Conservation (phyloP, 257 asterid species). For the Jacaranda mimosifolia region DNA sequence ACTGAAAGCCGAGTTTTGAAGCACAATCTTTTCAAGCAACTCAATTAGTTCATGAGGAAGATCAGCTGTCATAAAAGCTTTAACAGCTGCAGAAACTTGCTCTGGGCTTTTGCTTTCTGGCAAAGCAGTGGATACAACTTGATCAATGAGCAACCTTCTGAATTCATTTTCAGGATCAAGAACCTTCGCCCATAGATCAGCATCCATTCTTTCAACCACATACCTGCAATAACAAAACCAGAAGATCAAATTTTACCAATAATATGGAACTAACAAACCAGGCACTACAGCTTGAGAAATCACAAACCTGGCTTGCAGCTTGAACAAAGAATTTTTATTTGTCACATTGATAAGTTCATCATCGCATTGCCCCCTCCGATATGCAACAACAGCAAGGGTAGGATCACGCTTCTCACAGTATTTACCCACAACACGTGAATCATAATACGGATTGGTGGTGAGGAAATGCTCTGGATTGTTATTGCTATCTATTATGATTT, state of each 20-base stretch:
- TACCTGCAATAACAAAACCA: slow-evolving; percentile 59
- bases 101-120: slow-evolving; percentile 99
- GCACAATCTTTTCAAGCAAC: slow-evolving; percentile 98
- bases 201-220: slow-evolving; percentile 98
- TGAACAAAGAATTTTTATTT: slow-evolving; percentile 92
- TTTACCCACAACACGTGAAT: slow-evolving; percentile 98
- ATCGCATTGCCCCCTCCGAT: slow-evolving; percentile 97
- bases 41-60: slow-evolving; percentile 98
- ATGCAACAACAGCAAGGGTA: slow-evolving; percentile 99
- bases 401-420: slow-evolving; percentile 99
- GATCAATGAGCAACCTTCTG: slow-evolving; percentile 97
- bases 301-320: slow-evolving; percentile 95
- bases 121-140: slow-evolving; percentile 99
- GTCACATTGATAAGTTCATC: slow-evolving; percentile 97
- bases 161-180: slow-evolving; percentile 96
- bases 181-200: slow-evolving; percentile 95
- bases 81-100: slow-evolving; percentile 99
- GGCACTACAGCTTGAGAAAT: slow-evolving; percentile 27
- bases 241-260: slow-evolving; percentile 22
- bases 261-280: slow-evolving; percentile 19
- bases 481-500: slow-evolving; percentile 97
- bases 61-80: slow-evolving; percentile 99
- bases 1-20: slow-evolving; percentile 97
- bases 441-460: slow-evolving; percentile 97
- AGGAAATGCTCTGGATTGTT: slow-evolving; percentile 99